Evolutionary conservation across 2,329 filamentous ascomycete species (phyloP), one percentile per base, ranked within the genome.

Genomic region (Penicillium sp.): DNA sequence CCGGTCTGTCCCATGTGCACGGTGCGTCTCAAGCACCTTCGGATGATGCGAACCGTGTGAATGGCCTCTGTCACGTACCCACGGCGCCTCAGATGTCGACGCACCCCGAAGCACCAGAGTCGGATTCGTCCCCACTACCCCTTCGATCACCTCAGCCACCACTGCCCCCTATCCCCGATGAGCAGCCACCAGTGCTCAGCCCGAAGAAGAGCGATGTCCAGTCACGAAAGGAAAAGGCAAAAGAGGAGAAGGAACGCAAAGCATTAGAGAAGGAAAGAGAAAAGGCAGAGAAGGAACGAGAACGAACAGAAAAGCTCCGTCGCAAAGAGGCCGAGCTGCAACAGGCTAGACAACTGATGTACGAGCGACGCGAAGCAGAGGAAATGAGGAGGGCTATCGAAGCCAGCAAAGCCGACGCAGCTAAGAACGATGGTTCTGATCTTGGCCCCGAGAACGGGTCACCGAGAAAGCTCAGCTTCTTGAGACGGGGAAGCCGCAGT

Each of bases 401-500:
- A 51, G 81, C 80, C 24, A 88, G 84, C 71, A 87, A 81, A 65
- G 76, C 77, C 52, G 77, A 79, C 7, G 20, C n/a, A 4, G 81
- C 83, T 8, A 40, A 40, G 20, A n/a, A 40, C 7, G n/a, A 25
- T 40, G 38, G 38, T 23, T 77, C 74, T 1, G 80, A 84, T 31
- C 80, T 66, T 33, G 65, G 64, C 35, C 56, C 54, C 6, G 65
- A 68, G 15, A 62, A 61, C 32, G 62, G 59, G 4, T 75, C 82
- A 6, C 58, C 64, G 20, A 70, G 66, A 44, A 70, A 67, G 23
- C 72, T 93, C 37, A 82, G 81, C 61, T 78, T 88, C 39, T 83
- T 87, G 56, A 81, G 84, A 58, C 79, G 84, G 47, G 82, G 82
- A 8, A 89, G 85, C 67, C 92, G 88, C 73, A 90, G 88, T 55